Evolutionary conservation across 768 basidiomycete species (phyloP), one percentile per base, ranked within the genome.

Genomic region (Suillus cothurnatus): DNA sequence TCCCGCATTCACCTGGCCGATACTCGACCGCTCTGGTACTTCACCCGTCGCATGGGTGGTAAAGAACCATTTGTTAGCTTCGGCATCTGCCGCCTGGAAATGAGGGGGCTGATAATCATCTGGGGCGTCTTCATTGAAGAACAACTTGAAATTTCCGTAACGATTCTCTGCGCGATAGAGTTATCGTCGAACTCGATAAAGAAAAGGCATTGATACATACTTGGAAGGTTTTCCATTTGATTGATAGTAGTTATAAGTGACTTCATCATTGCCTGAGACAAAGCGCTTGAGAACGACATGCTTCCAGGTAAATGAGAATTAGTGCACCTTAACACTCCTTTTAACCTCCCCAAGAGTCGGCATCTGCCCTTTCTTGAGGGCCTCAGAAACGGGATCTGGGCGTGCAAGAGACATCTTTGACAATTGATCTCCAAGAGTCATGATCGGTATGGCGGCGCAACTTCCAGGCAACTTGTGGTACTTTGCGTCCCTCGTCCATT

Each of bases 131-230:
- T 92, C 88, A 17, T 89, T 90, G 74, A 94, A 95, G 73, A 90
- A 93, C 14, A 93, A 77, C 73, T 96, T 95, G 81, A 95, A 93
- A 26, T 90, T 92, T n/a, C 93, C 92, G 71, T 84, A 95, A 39
- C 94, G 89, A 56, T 88, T 88, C 70, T 87, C 93, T 92, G 71
- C 21, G 23, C 64, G 12, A 41, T 12, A 39, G 19, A 6, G 45
- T 39, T 49, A 45, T 59, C 28, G 66, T 21, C 34, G 60, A 62
- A 61, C 55, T 6, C 61, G 39, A 67, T 9, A 59, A 39, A 7
- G 67, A 23, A 36, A 49, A 6, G 39, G 15, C 12, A 61, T 32
- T 26, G 11, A n/a, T 9, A 78, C 87, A 57, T 72, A 92, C 93
- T 88, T 7, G 93, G 93, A 53, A 95, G 78, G 28, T 82, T 76